A percentile compares a stretch with the other conserved stretches of the same genome.
Conservation (phyloP, 495 filamentous ascomycete species). For the Penicillium antarcticum region DNA sequence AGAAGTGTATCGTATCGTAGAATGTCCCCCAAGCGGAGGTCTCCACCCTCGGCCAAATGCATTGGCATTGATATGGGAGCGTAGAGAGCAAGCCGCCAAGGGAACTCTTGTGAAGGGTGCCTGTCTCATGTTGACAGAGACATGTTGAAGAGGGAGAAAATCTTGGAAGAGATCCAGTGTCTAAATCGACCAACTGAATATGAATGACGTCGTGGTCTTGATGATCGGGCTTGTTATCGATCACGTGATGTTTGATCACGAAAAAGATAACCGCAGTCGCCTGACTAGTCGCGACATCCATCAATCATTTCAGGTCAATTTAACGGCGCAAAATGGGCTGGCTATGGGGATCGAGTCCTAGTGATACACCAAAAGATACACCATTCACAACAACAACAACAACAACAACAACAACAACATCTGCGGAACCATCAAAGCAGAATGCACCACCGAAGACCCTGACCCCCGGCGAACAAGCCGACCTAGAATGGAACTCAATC, state of each 20-base stretch:
- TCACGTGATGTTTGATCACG: constrained; percentile 4
- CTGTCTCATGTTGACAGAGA: constrained; percentile 10
- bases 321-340: constrained; percentile 42
- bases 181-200: constrained; percentile 1
- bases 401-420: neutral
- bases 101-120: constrained; percentile 1
- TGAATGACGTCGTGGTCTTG: constrained; percentile 10
- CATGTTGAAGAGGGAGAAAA: constrained; percentile 1
- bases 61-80: constrained; percentile 3
- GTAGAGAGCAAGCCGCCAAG: constrained; percentile 2
- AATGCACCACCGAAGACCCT: constrained; percentile 36
- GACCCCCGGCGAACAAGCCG: constrained; percentile 56
- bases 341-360: constrained; percentile 42
- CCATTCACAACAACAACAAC: constrained; percentile 13
- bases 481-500: constrained; percentile 59
- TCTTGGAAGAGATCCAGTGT: constrained; percentile 2
- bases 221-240: neutral
- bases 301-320: neutral
- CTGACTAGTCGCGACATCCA: neutral
- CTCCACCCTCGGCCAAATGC: constrained; percentile 12
- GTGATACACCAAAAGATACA: constrained; percentile 16
- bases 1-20: constrained; percentile 14
- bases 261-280: constrained; percentile 4
- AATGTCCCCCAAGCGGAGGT: constrained; percentile 14
- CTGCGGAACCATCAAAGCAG: constrained; percentile 9